phyloP scores from a whole-genome alignment of 73 alveolate genomes.

The Urostyla sp. region DNA sequence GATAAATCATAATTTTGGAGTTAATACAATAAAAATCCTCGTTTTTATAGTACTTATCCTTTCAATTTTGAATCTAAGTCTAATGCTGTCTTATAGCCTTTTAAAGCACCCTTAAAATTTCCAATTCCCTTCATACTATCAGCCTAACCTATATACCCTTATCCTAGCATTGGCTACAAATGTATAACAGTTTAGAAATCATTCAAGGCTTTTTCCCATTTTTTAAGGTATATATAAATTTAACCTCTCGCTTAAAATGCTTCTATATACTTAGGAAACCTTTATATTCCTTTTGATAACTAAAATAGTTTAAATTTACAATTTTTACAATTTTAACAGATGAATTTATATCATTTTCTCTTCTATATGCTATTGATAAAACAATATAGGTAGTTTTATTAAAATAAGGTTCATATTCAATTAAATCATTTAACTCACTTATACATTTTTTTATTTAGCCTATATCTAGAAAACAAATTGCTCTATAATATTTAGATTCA shows the following conservation, averaged over 20 bases:
- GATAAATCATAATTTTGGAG: slow-evolving; percentile 36
- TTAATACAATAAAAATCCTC: slow-evolving; percentile 34
- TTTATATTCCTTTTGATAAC: slow-evolving; percentile 45
- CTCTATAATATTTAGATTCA: slow-evolving; percentile 49
- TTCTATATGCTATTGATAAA: slow-evolving; percentile 49
- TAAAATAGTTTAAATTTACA: background rate
- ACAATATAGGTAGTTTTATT: slow-evolving; percentile 45
- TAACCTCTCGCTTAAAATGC: slow-evolving; percentile 69
- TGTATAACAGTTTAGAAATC: slow-evolving; percentile 54
- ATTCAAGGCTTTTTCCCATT: slow-evolving; percentile 58
- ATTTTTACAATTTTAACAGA: slow-evolving; percentile 40
- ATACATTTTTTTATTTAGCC: slow-evolving; percentile 33
- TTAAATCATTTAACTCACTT: slow-evolving; percentile 21
- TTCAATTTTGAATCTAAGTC: background rate
- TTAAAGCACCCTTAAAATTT: slow-evolving; percentile 46
- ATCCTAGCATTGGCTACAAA: slow-evolving; percentile 20
- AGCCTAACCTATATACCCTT: slow-evolving; percentile 70
- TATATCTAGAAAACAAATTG: slow-evolving; percentile 49
- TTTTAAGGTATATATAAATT: slow-evolving; percentile 30
- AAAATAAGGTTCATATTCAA: slow-evolving; percentile 1
- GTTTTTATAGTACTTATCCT: slow-evolving; percentile 6
- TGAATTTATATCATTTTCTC: slow-evolving; percentile 41
- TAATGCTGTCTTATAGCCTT: slow-evolving; percentile 39
- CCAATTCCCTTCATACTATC: slow-evolving; percentile 63
- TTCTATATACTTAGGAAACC: slow-evolving; percentile 63